Conservation (phyloP, 345 rosid genomes). For the Isatis tinctoria region DNA sequence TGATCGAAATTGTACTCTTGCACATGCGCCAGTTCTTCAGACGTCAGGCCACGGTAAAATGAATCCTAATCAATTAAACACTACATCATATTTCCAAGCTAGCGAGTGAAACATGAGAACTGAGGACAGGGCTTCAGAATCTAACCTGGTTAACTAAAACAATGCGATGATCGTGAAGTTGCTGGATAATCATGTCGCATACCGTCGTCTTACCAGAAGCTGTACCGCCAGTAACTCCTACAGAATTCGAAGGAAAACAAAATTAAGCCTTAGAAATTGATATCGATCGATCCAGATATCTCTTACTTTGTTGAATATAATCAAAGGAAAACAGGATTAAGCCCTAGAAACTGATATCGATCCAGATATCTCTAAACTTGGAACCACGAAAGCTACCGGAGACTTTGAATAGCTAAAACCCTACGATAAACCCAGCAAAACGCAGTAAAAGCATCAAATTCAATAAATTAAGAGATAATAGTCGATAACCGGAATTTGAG, state of each 20-base stretch:
- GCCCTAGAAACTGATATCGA: constrained; percentile 1
- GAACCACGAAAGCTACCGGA: neutral
- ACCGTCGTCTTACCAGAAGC: constrained; percentile 99
- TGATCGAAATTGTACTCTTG: constrained; percentile 99
- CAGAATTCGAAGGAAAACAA: neutral
- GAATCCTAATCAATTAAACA: constrained; percentile 59
- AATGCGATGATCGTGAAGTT: constrained; percentile 97
- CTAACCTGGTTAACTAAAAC: constrained; percentile 92
- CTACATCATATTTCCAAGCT: neutral
- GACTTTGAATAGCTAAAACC: constrained; percentile 8
- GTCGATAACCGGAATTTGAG: neutral
- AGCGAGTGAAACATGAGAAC: neutral
- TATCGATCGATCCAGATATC: neutral
- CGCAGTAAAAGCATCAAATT: neutral
- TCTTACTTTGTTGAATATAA: too few species aligned
- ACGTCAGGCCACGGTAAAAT: constrained; percentile 86
- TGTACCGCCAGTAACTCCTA: constrained; percentile 98
- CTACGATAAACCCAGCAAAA: neutral
- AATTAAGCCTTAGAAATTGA: neutral
- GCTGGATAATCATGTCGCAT: constrained; percentile 98
- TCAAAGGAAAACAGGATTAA: neutral
- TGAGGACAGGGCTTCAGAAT: neutral
- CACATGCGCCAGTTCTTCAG: constrained; percentile 68
- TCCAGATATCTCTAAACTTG: neutral
- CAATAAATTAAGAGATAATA: neutral